Evolutionary conservation across 257 asterid species (phyloP), one percentile per base, ranked within the genome.

Genomic region (Solanum bukasovii): DNA sequence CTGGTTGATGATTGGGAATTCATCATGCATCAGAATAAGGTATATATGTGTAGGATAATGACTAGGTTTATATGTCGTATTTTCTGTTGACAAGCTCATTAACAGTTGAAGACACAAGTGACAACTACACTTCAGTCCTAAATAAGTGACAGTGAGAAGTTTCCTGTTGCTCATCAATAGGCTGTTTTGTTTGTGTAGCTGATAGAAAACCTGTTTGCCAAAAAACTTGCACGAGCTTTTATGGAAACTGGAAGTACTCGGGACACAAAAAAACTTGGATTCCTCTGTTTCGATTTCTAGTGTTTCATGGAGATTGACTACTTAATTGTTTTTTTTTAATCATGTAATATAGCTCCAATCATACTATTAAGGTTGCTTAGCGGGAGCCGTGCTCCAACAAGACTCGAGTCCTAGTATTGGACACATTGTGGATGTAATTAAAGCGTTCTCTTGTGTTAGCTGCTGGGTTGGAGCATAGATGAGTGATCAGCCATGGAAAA

Each of bases 11-110:
- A 97, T 89, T 95, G 97, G 98, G 98, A 97, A 90, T 93, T 78
- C 44, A 81, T 97, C 87, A 94, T 95, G 71, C 96, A 94, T 90
- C 98, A 95, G 91, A 93, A 96, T 91, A 96, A 95, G 99, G 99
- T 95, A 88, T 84, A 44, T 29, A 5, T 82, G 35, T 31, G 44
- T 49, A 49, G 67, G 68, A 29, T 18, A 31, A 79, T 82, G 42
- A 27, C 42, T 46, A 29, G 40, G 70, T 49, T 31, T 49, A 27
- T 49, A 38, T 49, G 42, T 49, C 42, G 13, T 16, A 44, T 79
- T 74, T 35, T 73, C 49, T 38, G 52, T 35, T 37, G 83, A 6
- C 42, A 49, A 81, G 68, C 70, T 81, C 16, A 81, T 49, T 79
- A 81, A 16, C 68, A 81, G 68, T 42, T 18, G n/a, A 79, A 79